Percentiles rank a stretch among this genome's conserved stretches.
These are phyloP conservation scores for Syzygium malaccense DNA, from an alignment of 441 rosid species.

Conservation along the genomic window DNA sequence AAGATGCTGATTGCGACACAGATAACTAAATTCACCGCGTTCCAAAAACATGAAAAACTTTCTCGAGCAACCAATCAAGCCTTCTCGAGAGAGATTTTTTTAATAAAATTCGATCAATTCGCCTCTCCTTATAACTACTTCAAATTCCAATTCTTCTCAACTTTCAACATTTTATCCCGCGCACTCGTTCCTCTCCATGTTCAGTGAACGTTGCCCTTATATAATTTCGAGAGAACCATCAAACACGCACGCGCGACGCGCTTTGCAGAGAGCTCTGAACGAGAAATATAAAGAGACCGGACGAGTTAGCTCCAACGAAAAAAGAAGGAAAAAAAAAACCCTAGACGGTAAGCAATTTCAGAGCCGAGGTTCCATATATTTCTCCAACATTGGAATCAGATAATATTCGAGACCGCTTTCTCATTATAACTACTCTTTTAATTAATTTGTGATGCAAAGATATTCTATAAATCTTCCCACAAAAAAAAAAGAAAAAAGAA, in stretches of 20 bases:
- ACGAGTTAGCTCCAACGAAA: background rate
- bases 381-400: background rate
- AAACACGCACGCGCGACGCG: fast-evolving
- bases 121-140: background rate
- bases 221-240: background rate
- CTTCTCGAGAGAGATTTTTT: background rate
- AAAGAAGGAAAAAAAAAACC: background rate
- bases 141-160: background rate
- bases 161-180: background rate
- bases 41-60: background rate
- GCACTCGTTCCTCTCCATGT: background rate
- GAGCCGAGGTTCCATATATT: background rate
- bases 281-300: fast-evolving
- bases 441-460: background rate
- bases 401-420: background rate
- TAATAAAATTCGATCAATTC: background rate
- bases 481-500: too few species aligned
- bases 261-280: background rate
- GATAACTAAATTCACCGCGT: background rate
- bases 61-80: fast-evolving
- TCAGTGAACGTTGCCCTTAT: background rate
- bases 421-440: background rate
- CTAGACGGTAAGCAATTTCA: fast-evolving
- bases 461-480: background rate
- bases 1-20: fast-evolving